phyloP scores from a whole-genome alignment of 148 eudicot genomes.

The Gaultheria prostrata region DNA sequence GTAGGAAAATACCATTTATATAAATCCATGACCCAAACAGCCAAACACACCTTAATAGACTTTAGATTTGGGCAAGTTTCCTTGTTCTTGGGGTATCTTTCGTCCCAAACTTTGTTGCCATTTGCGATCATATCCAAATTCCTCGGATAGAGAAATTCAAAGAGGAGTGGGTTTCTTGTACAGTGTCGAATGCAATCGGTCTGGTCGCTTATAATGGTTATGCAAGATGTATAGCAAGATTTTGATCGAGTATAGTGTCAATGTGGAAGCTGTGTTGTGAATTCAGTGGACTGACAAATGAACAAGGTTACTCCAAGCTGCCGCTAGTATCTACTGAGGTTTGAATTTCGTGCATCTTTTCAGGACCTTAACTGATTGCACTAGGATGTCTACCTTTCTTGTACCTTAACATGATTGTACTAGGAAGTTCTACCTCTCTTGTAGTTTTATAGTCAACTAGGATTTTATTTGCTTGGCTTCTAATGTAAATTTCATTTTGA shows the following conservation, averaged over 20 bases:
- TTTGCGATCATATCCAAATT: no score
- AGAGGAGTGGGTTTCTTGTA: no score
- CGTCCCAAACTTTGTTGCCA: no score
- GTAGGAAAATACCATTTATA: neutral
- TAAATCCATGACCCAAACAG: no score
- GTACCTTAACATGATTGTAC: neutral
- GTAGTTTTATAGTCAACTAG: neutral
- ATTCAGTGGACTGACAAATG: neutral
- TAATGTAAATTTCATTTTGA: neutral
- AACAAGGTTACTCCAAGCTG: neutral
- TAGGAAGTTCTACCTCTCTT: neutral
- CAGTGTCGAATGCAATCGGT: no score
- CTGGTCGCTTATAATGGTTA: no score
- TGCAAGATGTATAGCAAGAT: no score
- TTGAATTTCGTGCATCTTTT: neutral
- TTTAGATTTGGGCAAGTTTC: no score
- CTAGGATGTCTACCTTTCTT: neutral
- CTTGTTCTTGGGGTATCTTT: no score
- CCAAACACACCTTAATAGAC: no score
- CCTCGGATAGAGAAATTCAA: no score
- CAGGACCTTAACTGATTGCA: neutral
- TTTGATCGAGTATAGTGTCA: no score
- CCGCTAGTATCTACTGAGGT: neutral
- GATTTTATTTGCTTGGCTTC: neutral
- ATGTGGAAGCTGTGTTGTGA: neutral